Conservation (phyloP, 768 basidiomycete genomes). For the Rhizopogon sp. region DNA sequence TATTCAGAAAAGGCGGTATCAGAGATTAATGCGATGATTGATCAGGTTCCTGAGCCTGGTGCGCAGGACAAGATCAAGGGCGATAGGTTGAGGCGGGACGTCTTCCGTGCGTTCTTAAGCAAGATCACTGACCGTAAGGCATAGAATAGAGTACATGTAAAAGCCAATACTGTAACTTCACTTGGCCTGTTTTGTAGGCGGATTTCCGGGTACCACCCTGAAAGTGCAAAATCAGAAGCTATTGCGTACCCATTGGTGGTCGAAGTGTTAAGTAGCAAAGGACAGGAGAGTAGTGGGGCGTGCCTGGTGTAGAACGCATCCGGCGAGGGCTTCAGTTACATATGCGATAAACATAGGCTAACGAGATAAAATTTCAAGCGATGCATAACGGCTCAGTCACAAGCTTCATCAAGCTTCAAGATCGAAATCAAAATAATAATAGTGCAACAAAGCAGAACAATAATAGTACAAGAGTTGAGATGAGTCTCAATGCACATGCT, state of each 20-base stretch:
- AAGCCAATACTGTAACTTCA: not conserved
- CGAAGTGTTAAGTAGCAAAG: too few species aligned
- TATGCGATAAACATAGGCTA: not conserved
- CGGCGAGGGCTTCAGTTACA: too few species aligned
- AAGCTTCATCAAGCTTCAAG: not conserved
- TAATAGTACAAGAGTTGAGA: not conserved
- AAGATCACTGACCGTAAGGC: conserved; percentile 64
- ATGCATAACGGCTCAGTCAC: not conserved
- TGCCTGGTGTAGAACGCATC: too few species aligned
- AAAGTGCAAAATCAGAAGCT: not conserved
- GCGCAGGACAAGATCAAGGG: conserved; percentile 34
- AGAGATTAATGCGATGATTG: conserved; percentile 61
- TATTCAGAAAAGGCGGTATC: conserved; percentile 38
- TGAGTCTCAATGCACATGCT: not conserved
- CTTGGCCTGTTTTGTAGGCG: not conserved
- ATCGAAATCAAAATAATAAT: not conserved
- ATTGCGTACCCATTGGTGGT: too few species aligned
- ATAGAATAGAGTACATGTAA: not conserved
- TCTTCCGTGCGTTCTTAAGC: conserved; percentile 81
- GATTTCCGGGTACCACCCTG: not conserved
- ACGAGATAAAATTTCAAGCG: too few species aligned
- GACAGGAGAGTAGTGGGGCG: too few species aligned
- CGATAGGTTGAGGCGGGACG: conserved; percentile 49
- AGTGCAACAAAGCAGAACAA: not conserved
- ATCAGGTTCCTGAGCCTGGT: conserved; percentile 58